A percentile compares a stretch with the other conserved stretches of the same genome.
phyloP scores from a whole-genome alignment of 805 yeast genomes.

The Blastobotrys robertii region DNA sequence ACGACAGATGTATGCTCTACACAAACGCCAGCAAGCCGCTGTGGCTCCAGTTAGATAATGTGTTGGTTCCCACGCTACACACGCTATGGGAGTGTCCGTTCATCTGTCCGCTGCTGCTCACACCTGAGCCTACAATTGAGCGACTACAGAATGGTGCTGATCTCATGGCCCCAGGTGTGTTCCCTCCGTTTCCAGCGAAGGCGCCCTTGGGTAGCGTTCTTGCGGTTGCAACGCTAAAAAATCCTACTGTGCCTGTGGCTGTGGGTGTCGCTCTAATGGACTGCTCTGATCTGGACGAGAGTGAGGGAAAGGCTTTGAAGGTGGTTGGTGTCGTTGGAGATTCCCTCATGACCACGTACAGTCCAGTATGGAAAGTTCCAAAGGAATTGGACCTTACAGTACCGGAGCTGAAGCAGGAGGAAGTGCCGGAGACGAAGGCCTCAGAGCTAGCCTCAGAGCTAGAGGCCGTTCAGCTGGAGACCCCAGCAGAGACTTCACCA shows the following conservation, averaged over 20 bases:
- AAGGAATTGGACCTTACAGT: slow-evolving; percentile 20
- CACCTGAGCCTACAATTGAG: slow-evolving; percentile 66
- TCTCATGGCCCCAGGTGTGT: slow-evolving; percentile 35
- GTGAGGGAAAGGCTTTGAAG: slow-evolving; percentile 70
- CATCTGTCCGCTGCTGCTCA: slow-evolving; percentile 55
- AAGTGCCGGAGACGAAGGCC: neutral
- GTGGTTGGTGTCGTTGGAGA: slow-evolving; percentile 64
- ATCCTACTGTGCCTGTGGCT: slow-evolving; percentile 62
- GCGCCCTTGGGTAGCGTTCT: slow-evolving; percentile 50
- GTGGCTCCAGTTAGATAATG: slow-evolving; percentile 43
- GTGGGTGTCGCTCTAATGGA: slow-evolving; percentile 50
- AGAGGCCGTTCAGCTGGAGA: neutral
- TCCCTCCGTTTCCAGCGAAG: slow-evolving; percentile 45
- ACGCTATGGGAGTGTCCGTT: slow-evolving; percentile 63
- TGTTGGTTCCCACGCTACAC: slow-evolving; percentile 53
- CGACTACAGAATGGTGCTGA: slow-evolving; percentile 69
- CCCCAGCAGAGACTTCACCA: slow-evolving; percentile 12
- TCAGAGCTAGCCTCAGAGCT: too few relatives aligned
- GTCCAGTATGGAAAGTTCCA: slow-evolving; percentile 39
- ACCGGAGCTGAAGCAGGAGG: slow-evolving; percentile 1
- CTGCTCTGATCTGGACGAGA: slow-evolving; percentile 33
- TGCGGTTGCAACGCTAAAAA: slow-evolving; percentile 52
- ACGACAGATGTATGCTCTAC: slow-evolving; percentile 51
- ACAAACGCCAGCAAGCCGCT: slow-evolving; percentile 50
- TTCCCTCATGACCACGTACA: slow-evolving; percentile 44